phyloP scores from a whole-genome alignment of 805 yeast genomes.

The Metschnikowia kunwiensis region DNA sequence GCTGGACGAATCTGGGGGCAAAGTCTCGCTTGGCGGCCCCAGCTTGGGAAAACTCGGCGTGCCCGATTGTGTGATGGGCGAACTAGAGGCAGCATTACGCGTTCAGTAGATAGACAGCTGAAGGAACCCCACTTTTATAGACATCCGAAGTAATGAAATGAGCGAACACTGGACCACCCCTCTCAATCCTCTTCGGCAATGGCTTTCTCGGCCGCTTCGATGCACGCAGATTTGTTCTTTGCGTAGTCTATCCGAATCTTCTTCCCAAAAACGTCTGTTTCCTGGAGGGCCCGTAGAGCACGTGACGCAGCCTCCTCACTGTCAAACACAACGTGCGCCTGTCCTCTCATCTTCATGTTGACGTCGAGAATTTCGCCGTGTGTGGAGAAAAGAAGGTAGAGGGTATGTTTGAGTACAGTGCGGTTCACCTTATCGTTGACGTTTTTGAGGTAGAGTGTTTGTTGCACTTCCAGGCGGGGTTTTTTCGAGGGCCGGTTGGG shows the following conservation, averaged over 20 bases:
- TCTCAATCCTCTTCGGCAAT: conserved; percentile 9
- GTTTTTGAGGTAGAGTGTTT: conserved; percentile 59
- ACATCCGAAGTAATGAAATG: no score
- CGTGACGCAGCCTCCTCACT: conserved; percentile 47
- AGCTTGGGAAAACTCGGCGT: conserved; percentile 75
- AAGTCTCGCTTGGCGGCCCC: conserved; percentile 73
- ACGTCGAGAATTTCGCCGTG: conserved; percentile 65
- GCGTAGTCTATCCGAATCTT: conserved; percentile 38
- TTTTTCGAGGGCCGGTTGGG: conserved; percentile 7
- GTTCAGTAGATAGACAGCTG: no score
- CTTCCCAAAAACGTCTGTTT: conserved; percentile 52
- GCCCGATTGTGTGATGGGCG: conserved; percentile 75
- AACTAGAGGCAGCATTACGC: conserved; percentile 52
- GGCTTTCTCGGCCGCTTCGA: conserved; percentile 17
- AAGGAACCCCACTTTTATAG: no score
- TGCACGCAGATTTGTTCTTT: conserved; percentile 24
- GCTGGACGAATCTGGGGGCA: conserved; percentile 29
- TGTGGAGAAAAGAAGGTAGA: conserved; percentile 57
- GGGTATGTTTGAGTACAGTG: conserved; percentile 44
- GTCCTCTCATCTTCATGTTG: conserved; percentile 53
- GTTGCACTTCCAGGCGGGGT: conserved; percentile 20
- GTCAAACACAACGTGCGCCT: conserved; percentile 59
- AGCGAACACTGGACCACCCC: no score
- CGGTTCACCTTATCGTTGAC: conserved; percentile 54
- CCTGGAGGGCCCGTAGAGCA: conserved; percentile 49